Conservation (phyloP, 192 early-diverging fungal species). For the Coemansia sp. region DNA sequence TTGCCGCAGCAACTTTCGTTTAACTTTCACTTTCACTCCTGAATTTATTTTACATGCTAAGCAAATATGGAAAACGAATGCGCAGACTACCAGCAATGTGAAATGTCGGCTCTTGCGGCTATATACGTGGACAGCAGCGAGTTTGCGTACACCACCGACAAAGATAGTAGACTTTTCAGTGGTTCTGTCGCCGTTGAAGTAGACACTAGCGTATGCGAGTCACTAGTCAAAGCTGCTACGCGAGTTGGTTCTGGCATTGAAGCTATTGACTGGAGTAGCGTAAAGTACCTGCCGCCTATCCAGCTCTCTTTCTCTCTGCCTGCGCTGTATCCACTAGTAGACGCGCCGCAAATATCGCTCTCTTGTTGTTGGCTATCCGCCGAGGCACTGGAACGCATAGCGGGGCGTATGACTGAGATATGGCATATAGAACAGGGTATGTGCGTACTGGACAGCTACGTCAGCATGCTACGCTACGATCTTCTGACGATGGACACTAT, state of each 20-base stretch:
- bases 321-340: conserved; percentile 2
- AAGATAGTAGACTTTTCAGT: not conserved
- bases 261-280: not conserved
- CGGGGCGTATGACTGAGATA: not conserved
- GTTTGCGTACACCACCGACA: not conserved
- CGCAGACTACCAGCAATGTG: conserved; percentile 20
- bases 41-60: not conserved
- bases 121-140: conserved; percentile 10
- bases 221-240: not conserved
- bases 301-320: conserved; percentile 14
- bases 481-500: not conserved
- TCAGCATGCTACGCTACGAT: conserved; percentile 8
- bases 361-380: conserved; percentile 17
- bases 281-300: conserved; percentile 14
- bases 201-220: conserved; percentile 1
- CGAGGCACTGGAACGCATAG: not conserved
- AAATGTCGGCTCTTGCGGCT: conserved; percentile 24
- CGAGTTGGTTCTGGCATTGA: not conserved
- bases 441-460: conserved; percentile 23
- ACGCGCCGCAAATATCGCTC: conserved; percentile 8
- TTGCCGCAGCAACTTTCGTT: not conserved
- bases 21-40: not conserved
- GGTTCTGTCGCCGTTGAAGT: conserved; percentile 13
- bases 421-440: conserved; percentile 15
- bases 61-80: conserved; percentile 13